Evolutionary conservation across 306 rosid genomes (phyloP).

Genomic region (Citrullus mucosospermus): DNA sequence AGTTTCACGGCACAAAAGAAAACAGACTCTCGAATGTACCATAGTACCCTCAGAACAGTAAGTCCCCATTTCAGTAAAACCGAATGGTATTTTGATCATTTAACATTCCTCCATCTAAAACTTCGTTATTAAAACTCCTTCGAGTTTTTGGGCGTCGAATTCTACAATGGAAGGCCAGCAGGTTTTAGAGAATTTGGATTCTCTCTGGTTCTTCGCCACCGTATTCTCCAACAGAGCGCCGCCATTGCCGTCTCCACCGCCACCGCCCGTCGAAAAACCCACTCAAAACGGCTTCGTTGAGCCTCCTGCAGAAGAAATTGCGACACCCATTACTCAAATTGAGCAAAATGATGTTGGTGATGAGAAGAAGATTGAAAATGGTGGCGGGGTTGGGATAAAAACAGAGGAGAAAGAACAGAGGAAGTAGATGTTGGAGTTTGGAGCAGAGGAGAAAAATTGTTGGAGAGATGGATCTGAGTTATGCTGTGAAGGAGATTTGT

Average conservation of each 20-base stretch:
- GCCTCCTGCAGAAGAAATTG: not conserved
- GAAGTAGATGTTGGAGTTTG: not conserved
- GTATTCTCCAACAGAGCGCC: constrained; percentile 10
- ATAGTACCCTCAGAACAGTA: not conserved
- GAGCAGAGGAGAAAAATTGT: constrained; percentile 5
- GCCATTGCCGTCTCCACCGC: no score
- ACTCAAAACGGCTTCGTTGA: not conserved
- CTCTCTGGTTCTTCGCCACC: constrained; percentile 55
- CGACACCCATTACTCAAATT: not conserved
- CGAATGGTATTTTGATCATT: not conserved
- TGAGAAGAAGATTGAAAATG: not conserved
- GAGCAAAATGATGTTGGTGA: not conserved
- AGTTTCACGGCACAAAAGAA: not conserved
- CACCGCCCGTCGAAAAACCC: not conserved
- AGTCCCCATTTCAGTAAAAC: no score
- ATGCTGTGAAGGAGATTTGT: constrained; percentile 10
- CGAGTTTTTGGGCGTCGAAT: not conserved
- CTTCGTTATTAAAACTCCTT: not conserved
- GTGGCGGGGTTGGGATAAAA: not conserved
- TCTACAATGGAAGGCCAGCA: constrained; percentile 26
- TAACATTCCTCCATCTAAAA: no score
- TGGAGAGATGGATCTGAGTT: constrained; percentile 22
- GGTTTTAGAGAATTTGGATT: constrained; percentile 32
- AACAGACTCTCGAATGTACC: not conserved
- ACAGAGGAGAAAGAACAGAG: not conserved